Evolutionary conservation across 495 filamentous ascomycete species (phyloP), one percentile per base, ranked within the genome.

Genomic region (Sordaria brevicollis): DNA sequence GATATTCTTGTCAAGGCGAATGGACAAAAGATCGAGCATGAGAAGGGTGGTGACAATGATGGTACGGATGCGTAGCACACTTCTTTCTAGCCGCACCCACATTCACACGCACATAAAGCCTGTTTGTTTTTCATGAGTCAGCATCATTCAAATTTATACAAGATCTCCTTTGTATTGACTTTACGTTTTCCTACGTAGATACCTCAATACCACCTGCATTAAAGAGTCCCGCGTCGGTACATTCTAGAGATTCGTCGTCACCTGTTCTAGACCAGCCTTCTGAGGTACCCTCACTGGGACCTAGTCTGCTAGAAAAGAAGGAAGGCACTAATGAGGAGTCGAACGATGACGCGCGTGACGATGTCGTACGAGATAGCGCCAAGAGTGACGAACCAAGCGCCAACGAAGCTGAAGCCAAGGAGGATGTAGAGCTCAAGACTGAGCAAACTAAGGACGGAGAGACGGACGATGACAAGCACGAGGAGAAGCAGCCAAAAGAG

Each of bases 1-100:
- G 83, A 85, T 69, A 65, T 85, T n/a, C 70, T 84, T 65, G 73
- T 83, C 69, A 84, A 81, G 76, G 77, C 81, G 35, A 79, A 83
- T 71, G 79, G 79, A 37, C 71, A 77, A 33, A 74, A 25, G 69
- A 69, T 74, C 25, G 72, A 38, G 68, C 70, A 78, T 65, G 73
- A 74, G 13, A 74, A 77, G 21, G 71, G 65, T 68, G 76, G 39
- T 69, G 69, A 71, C 54, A 71, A 70, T 79, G 79, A 70, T 79
- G 79, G 78, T 81, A 81, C 75, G 79, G 77, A 77, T 72, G 74
- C 75, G 73, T 79, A 80, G 78, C 70, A 62, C 69, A 62, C 69
- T 75, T 72, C 71, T 65, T 72, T 68, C 73, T 65, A 65, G 70
- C 62, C 35, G 38, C 67, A 36, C 31, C 38, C 69, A 31, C 66